Conservation (phyloP, 345 rosid genomes). For the Noccaea bulbosa region DNA sequence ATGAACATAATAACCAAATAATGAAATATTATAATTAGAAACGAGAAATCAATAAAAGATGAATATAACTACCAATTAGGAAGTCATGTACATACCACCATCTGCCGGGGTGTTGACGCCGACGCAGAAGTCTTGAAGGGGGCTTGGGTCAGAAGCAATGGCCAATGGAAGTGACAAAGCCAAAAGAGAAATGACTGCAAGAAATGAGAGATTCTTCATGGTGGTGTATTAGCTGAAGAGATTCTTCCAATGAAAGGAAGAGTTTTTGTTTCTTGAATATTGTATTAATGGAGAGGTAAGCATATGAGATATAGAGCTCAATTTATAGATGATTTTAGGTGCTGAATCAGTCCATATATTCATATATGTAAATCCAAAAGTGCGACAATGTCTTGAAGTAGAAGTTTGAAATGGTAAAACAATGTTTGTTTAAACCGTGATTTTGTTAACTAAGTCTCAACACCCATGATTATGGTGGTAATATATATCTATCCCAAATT, state of each 20-base stretch:
- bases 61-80: neutral
- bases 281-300: neutral
- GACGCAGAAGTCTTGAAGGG: conserved; percentile 15
- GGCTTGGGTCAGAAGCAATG: conserved; percentile 22
- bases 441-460: too few species aligned
- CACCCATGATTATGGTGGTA: neutral
- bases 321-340: conserved; percentile 15
- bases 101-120: neutral
- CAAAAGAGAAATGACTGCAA: neutral
- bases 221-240: neutral
- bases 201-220: conserved; percentile 19
- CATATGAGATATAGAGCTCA: neutral
- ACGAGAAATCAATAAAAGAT: neutral
- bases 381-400: neutral
- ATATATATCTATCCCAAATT: neutral
- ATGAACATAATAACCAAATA: neutral
- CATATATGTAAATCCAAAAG: neutral
- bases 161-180: conserved; percentile 14
- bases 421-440: too few species aligned
- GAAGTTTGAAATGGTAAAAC: neutral
- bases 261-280: neutral
- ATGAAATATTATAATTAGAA: neutral
- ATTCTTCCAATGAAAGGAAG: neutral
- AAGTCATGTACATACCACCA: conserved; percentile 1
- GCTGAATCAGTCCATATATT: conserved; percentile 10